These are phyloP conservation scores for Raffaelea ambrosiae DNA, from an alignment of 2,329 filamentous ascomycete species.

Conservation along the genomic window DNA sequence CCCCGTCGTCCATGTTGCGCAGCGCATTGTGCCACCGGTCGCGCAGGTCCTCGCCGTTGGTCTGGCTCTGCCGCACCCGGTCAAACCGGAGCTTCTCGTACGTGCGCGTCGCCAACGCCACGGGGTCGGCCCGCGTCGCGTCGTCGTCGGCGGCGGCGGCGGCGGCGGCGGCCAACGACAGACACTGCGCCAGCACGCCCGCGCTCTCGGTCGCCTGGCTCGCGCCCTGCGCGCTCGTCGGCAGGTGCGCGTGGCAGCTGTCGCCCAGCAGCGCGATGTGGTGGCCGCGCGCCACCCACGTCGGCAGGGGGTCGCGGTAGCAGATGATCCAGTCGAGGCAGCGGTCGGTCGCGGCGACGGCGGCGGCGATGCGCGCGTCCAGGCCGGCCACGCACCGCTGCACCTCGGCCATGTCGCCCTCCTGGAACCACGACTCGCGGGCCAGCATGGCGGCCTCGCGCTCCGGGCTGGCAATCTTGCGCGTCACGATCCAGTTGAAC, in stretches of 20 bases:
- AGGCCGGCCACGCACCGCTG: constrained; percentile 25
- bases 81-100: constrained; percentile 34
- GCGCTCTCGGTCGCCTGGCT: constrained; percentile 46
- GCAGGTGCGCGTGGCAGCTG: constrained; percentile 45
- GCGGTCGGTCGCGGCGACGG: constrained; percentile 33
- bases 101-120: constrained; percentile 22
- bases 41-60: constrained; percentile 33
- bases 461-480: constrained; percentile 21
- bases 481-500: constrained; percentile 39
- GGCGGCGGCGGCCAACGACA: constrained; percentile 21
- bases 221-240: constrained; percentile 43
- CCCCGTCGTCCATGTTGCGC: constrained; percentile 29
- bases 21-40: constrained; percentile 35
- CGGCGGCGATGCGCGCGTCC: constrained; percentile 35
- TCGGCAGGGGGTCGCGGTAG: constrained; percentile 42
- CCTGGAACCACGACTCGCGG: constrained; percentile 37
- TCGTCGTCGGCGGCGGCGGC: no score
- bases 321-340: constrained; percentile 48
- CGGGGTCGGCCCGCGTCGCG: constrained; percentile 19
- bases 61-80: constrained; percentile 29
- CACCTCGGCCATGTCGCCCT: constrained; percentile 36
- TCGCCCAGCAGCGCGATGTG: constrained; percentile 44
- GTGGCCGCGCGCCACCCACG: constrained; percentile 35
- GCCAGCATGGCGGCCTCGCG: constrained; percentile 34
- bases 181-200: constrained; percentile 33